These are phyloP conservation scores for Camillea tinctor DNA, from an alignment of 2,329 filamentous ascomycete genomes.

Conservation along the genomic window DNA sequence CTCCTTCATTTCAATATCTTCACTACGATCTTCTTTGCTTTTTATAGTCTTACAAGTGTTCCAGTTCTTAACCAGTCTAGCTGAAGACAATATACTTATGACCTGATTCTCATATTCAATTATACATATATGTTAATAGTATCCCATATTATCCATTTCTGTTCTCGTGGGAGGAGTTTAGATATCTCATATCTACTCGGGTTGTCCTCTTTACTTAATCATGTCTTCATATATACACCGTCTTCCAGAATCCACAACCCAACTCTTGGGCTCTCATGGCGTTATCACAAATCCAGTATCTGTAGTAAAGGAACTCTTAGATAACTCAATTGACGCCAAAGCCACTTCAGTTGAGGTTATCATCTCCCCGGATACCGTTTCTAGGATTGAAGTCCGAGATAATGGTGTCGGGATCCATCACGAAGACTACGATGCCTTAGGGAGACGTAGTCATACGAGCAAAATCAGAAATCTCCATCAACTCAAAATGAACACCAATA, in stretches of 20 bases:
- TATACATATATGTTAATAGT: too few species aligned
- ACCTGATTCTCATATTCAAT: too few species aligned
- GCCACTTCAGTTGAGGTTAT: conserved; percentile 65
- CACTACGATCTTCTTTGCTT: too few species aligned
- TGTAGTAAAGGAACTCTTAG: conserved; percentile 73
- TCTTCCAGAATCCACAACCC: conserved; percentile 49
- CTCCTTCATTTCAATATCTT: too few species aligned
- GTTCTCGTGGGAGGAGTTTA: too few species aligned
- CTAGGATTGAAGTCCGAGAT: conserved; percentile 68
- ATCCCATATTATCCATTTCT: too few species aligned
- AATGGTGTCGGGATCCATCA: conserved; percentile 70
- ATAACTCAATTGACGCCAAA: conserved; percentile 72
- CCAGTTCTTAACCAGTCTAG: too few species aligned
- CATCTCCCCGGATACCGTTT: conserved; percentile 64
- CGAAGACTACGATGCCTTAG: conserved; percentile 61
- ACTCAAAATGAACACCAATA: conserved; percentile 53
- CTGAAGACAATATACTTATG: too few species aligned
- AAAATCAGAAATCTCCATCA: conserved; percentile 68
- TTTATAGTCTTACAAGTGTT: too few species aligned
- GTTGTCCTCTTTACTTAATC: too few species aligned
- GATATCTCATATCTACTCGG: too few species aligned
- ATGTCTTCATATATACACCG: conserved; percentile 39
- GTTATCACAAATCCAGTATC: conserved; percentile 58
- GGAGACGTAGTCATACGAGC: conserved; percentile 70
- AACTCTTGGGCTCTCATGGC: conserved; percentile 60